These are phyloP conservation scores for Eucalyptus lansdowneana DNA, from an alignment of 345 rosid genomes.

Conservation along the genomic window DNA sequence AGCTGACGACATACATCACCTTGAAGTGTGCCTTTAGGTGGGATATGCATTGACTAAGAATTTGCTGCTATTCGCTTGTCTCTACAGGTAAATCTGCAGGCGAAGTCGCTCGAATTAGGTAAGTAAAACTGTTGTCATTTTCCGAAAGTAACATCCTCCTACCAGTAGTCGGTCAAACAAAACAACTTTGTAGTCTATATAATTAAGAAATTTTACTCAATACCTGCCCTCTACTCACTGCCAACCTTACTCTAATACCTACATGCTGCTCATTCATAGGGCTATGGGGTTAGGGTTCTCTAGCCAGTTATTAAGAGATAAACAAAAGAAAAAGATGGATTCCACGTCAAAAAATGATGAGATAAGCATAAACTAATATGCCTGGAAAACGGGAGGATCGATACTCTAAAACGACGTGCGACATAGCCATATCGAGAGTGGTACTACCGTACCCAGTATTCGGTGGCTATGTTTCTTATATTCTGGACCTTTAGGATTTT, in stretches of 20 bases:
- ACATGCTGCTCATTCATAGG: background rate
- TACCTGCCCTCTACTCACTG: background rate
- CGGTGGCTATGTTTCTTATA: background rate
- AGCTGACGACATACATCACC: background rate
- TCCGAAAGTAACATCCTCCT: background rate
- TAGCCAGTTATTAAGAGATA: background rate
- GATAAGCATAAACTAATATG: background rate
- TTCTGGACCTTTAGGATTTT: background rate
- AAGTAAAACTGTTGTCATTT: background rate
- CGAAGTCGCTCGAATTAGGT: background rate
- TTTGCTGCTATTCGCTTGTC: background rate
- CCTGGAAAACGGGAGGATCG: background rate
- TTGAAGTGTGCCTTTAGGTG: background rate
- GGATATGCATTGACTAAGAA: background rate
- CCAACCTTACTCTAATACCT: background rate
- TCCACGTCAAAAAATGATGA: background rate
- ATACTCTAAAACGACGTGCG: background rate
- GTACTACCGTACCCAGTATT: background rate
- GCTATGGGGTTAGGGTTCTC: background rate
- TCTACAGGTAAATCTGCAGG: background rate
- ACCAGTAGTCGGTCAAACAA: background rate
- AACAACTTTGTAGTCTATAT: background rate
- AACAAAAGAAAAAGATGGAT: background rate
- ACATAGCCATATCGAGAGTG: background rate
- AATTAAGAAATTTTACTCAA: background rate